Base-by-base conservation (phyloP, 805 yeast genomes). In the Candida cerambycidarum region DNA sequence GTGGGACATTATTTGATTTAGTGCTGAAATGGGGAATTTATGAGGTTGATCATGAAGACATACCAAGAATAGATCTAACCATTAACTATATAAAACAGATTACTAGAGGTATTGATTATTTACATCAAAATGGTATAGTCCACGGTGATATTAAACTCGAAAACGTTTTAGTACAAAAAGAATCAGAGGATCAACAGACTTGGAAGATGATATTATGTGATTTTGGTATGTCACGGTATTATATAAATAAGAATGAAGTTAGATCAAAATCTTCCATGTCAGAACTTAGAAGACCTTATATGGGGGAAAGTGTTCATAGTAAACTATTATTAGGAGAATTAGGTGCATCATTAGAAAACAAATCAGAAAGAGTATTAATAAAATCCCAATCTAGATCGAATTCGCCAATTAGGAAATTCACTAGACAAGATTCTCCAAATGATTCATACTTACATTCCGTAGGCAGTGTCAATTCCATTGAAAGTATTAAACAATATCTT, bases 61-160 rank as follows among this genome's bases (percentile, higher is more conserved):
- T n/a, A 10, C 35, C 36, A n/a, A 35, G 53, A 15, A 25, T 46
- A 12, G 33, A 44, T 15, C 32, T 46, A 12, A 35, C 37, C 5
- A 33, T 33, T 1, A 39, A 32, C 13, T 50, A 45, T 32, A 37
- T 32, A 3, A 52, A 61, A 21, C 89, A 85, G 52, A 71, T 89
- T 3, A 73, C 78, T 3, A 59, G 67, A 10, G 90, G 85, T 0
- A 58, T 88, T 10, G 53, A 65, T 39, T 85, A 83, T 57, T 69
- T 89, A 77, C 76, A 74, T 47, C 68, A 72, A 5, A 64, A 59
- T 13, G 78, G 82, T 1, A 71, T 86, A 24, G 85, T 83, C 7
- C 96, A 88, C 55, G 90, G 96, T 2, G 96, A 88, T 63, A 61
- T 88, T 36, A 88, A 88, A 62, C 69, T 88, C 33, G 96, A 88